Conservation (phyloP, 257 asterid genomes). For the Nicotiana attenuata region DNA sequence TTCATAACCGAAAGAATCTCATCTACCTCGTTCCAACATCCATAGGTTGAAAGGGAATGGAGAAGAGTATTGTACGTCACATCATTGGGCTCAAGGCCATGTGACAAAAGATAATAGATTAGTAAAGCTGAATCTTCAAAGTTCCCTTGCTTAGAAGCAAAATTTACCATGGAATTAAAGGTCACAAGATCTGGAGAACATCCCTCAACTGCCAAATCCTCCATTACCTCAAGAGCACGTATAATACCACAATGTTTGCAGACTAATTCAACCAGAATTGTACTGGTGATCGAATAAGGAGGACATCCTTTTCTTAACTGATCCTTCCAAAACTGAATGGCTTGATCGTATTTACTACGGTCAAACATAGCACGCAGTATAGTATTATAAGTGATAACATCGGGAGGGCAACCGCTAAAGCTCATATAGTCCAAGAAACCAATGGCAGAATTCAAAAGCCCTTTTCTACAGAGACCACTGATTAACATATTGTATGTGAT, state of each 20-base stretch:
- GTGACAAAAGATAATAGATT: conserved; percentile 46
- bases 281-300: conserved; percentile 64
- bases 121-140: conserved; percentile 45
- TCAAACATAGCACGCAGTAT: conserved; percentile 64
- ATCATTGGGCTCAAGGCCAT: conserved; percentile 62
- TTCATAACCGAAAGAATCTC: conserved; percentile 56
- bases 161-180: conserved; percentile 62
- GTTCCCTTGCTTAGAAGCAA: conserved; percentile 57
- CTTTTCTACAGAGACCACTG: conserved; percentile 70
- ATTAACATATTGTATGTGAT: conserved; percentile 86
- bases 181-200: conserved; percentile 84
- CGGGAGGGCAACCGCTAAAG: conserved; percentile 84
- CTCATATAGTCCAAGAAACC: conserved; percentile 67
- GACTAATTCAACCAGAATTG: conserved; percentile 61
- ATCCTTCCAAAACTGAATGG: conserved; percentile 69
- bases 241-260: conserved; percentile 50
- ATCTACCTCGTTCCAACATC: conserved; percentile 60
- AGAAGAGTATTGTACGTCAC: conserved; percentile 77
- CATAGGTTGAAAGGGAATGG: conserved; percentile 58
- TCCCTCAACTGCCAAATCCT: conserved; percentile 74
- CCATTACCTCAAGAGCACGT: conserved; percentile 69
- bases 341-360: conserved; percentile 54
- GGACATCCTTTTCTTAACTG: conserved; percentile 79
- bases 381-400: conserved; percentile 67
- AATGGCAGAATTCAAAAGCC: conserved; percentile 43